Evolutionary conservation across 75 land plant genomes (phyloP).

Genomic region (Pinus taeda): DNA sequence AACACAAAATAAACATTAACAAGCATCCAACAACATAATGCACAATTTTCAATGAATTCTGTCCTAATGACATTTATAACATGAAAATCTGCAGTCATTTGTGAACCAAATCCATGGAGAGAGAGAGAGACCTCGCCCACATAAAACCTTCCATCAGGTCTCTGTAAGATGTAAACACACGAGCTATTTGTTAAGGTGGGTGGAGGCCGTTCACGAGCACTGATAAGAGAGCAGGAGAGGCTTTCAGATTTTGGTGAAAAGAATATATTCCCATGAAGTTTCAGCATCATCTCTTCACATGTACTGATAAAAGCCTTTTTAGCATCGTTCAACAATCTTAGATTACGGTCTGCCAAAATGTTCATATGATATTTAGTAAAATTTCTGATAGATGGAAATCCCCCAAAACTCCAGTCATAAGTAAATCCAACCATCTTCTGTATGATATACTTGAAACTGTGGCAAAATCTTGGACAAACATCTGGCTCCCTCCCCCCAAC

Average conservation of each 20-base stretch:
- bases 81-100: neutral
- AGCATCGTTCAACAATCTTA: slow-evolving; percentile 9
- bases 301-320: slow-evolving; percentile 24
- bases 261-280: slow-evolving; percentile 24
- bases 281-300: slow-evolving; percentile 50
- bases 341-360: slow-evolving; percentile 5
- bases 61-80: no score
- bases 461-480: neutral
- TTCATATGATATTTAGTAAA: neutral
- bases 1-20: neutral
- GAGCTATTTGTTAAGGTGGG: slow-evolving; percentile 75
- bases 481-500: no score
- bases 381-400: neutral
- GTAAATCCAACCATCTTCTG: neutral
- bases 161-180: slow-evolving; percentile 71
- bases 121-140: slow-evolving; percentile 70
- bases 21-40: neutral
- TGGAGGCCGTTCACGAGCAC: slow-evolving; percentile 76
- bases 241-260: slow-evolving; percentile 13
- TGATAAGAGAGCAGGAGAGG: slow-evolving; percentile 33
- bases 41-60: no score
- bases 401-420: neutral
- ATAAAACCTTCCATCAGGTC: slow-evolving; percentile 80
- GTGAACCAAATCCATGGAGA: neutral
- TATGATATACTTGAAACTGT: neutral